phyloP scores from a whole-genome alignment of 768 basidiomycete species.

The Clavaria fumosa region DNA sequence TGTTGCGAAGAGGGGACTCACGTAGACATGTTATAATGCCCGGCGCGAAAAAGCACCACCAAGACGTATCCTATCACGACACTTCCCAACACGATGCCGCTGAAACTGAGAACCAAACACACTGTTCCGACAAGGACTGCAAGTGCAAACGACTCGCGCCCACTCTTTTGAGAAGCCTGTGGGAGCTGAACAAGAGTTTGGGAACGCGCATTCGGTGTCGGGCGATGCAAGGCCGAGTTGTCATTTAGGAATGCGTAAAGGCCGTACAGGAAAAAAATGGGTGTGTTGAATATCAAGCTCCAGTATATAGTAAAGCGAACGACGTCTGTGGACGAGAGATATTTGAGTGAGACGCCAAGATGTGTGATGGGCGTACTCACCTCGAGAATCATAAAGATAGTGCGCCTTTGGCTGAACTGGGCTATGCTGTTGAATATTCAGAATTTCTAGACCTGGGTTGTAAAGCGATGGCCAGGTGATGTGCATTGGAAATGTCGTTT shows the following conservation, averaged over 20 bases:
- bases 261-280: conserved; percentile 33
- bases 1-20: conserved; percentile 14
- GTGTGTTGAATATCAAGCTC: conserved; percentile 35
- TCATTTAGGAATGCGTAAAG: conserved; percentile 33
- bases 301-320: conserved; percentile 40
- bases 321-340: conserved; percentile 22
- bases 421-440: conserved; percentile 25
- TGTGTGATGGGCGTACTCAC: conserved; percentile 12
- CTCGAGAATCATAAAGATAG: conserved; percentile 28
- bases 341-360: not conserved
- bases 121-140: conserved; percentile 30
- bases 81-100: conserved; percentile 31
- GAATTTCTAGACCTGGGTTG: conserved; percentile 32
- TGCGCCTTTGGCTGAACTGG: conserved; percentile 26
- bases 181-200: conserved; percentile 10
- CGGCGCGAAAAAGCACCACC: conserved; percentile 30
- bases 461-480: conserved; percentile 42
- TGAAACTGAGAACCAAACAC: conserved; percentile 25
- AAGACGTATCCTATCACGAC: conserved; percentile 30
- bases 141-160: conserved; percentile 31
- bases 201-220: not conserved
- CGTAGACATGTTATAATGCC: conserved; percentile 36
- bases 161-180: conserved; percentile 26
- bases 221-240: conserved; percentile 3
- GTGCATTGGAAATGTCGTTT: too few species aligned